Percentiles rank a stretch among this genome's conserved stretches.
Evolutionary conservation across 768 basidiomycete genomes (phyloP).

Genomic region (Suillus plorans): DNA sequence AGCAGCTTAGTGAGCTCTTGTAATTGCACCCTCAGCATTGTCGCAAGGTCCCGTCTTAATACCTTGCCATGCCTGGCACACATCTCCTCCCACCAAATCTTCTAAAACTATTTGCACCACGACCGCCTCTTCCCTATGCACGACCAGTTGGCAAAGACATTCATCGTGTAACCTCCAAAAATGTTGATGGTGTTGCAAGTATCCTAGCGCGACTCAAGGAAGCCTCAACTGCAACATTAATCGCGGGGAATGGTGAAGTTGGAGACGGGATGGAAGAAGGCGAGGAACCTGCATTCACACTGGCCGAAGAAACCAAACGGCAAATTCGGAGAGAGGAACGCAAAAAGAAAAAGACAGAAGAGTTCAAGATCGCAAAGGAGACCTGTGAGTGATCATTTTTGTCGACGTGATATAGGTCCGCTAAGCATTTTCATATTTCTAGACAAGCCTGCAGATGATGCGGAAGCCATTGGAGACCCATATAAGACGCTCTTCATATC

Average conservation of each 20-base stretch:
- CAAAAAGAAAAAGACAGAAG: constrained; percentile 72
- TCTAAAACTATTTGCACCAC: constrained; percentile 93
- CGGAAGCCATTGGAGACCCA: constrained; percentile 91
- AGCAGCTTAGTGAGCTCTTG: neutral
- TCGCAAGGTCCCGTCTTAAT: neutral
- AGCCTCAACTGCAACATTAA: constrained; percentile 66
- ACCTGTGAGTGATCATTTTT: constrained; percentile 61
- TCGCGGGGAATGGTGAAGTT: constrained; percentile 46
- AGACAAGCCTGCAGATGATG: constrained; percentile 94
- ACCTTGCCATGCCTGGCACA: constrained; percentile 55
- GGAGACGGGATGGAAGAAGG: constrained; percentile 79
- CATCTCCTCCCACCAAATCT: constrained; percentile 94
- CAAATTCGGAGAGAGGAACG: constrained; percentile 76
- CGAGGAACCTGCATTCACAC: constrained; percentile 78
- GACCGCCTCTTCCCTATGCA: constrained; percentile 84
- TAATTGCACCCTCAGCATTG: neutral
- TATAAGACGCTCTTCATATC: constrained; percentile 99
- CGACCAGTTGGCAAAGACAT: constrained; percentile 86
- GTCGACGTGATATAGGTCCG: constrained; percentile 1
- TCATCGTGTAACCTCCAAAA: constrained; percentile 66
- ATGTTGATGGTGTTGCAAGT: constrained; percentile 72
- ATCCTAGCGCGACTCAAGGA: constrained; percentile 76
- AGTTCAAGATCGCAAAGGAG: constrained; percentile 80
- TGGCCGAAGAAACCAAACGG: constrained; percentile 80
- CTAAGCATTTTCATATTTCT: constrained; percentile 14